Base-by-base conservation (phyloP, 768 basidiomycete genomes). In the Rhodotorula babjevae region DNA sequence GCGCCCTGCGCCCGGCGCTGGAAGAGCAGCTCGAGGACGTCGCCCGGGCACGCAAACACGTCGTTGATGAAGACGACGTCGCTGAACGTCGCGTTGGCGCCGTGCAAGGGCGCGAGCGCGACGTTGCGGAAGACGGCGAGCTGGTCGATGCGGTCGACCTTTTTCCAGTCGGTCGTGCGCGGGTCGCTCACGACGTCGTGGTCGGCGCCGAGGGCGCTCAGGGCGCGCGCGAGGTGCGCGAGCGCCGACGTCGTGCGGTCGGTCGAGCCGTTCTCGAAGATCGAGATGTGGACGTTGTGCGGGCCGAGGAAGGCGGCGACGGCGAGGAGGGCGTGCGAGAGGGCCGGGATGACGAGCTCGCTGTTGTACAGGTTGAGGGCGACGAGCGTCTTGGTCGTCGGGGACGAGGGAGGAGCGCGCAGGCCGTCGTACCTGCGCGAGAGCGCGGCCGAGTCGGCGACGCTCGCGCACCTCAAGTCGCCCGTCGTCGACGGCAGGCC, bases 341-440 rank as follows among this genome's bases (percentile, higher is more conserved):
- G 77, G 7, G 68, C 60, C 1, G 75, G 71, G 57, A 78, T 59
- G n/a, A 80, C 71, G 52, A 33, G 55, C 42, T 74, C 68, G 44
- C 67, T 72, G 69, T 80, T 74, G 67, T 75, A 77, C n/a, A 80
- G 63, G 67, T 79, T 80, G 47, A 77, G 75, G 3, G 77, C 79
- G 69, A 80, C 59, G 47, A 61, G 18, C 25, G 60, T 61, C 60
- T 15, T 12, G 44, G 44, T 42, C n/a, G 60, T 8, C 12, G 27
- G 2, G 8, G 46, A 46, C 1, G 56, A 8, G 1, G 56, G 56
- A 29, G 29, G n/a, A 23, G 27, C 21, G 12, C 47, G 63, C 2
- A 75, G 61, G 21, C 36, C 3, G 3, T 60, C 60, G 61, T 75
- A 75, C 15, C 63, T 53, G 2, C 47, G 11, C 8, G 29, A 10